A percentile compares a stretch with the other conserved stretches of the same genome.
These are phyloP conservation scores for Macadamia integrifolia DNA, from an alignment of 164 flowering plant species.

Conservation along the genomic window DNA sequence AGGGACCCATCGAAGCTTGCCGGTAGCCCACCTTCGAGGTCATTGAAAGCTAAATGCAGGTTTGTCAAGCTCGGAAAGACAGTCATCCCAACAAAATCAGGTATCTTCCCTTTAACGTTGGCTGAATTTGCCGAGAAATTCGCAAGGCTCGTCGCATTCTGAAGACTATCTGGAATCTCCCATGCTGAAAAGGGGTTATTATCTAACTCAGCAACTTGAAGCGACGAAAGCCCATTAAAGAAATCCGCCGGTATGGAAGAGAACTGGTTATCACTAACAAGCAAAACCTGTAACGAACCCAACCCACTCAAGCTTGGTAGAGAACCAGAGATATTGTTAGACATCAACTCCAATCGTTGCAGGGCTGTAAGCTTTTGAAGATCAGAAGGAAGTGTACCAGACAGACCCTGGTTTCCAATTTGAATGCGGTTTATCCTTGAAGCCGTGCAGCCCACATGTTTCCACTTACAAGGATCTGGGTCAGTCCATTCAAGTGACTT, in stretches of 20 bases:
- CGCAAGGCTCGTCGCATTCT: conserved; percentile 43
- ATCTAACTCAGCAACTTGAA: conserved; percentile 55
- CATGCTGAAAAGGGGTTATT: conserved; percentile 57
- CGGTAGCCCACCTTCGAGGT: conserved; percentile 62
- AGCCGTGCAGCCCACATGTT: conserved; percentile 43
- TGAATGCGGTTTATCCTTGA: conserved; percentile 64
- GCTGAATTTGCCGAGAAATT: conserved; percentile 87
- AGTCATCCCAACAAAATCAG: conserved; percentile 44
- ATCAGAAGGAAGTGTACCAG: conserved; percentile 56
- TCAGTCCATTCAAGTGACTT: conserved; percentile 46
- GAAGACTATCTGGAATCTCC: conserved; percentile 61
- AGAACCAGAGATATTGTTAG: conserved; percentile 61
- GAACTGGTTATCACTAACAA: conserved; percentile 60
- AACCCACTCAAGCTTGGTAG: conserved; percentile 68
- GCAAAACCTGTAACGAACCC: conserved; percentile 41
- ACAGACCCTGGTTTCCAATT: conserved; percentile 43
- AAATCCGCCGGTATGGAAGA: conserved; percentile 58
- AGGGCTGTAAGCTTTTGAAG: conserved; percentile 44
- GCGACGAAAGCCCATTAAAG: conserved; percentile 51
- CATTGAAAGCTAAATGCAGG: conserved; percentile 63
- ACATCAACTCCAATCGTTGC: conserved; percentile 60
- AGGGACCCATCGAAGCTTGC: conserved; percentile 43
- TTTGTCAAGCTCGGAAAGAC: conserved; percentile 48
- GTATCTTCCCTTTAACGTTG: conserved; percentile 54
- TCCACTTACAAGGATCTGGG: conserved; percentile 75